Base-by-base conservation (phyloP, 2,329 filamentous ascomycete species). In the Rhytidhysteron rufulum region DNA sequence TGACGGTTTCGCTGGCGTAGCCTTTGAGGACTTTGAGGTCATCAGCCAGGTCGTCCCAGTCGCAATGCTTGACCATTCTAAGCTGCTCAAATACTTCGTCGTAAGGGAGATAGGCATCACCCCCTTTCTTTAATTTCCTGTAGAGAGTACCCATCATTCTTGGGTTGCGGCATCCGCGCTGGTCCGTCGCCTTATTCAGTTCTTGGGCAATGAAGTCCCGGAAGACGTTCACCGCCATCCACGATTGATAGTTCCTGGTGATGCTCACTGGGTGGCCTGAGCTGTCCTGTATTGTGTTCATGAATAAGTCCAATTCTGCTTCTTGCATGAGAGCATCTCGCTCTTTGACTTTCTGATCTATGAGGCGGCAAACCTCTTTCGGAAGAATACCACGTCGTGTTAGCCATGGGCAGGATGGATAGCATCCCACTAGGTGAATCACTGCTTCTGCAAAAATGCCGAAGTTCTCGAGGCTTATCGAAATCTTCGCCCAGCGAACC, bases 361-460 rank as follows among this genome's bases (percentile, higher is more conserved):
- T 48, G 4, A 55, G 35, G 3, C 36, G 20, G 2, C 22, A 40
- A 4, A 57, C 41, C 1, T 39, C 37, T 6, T 35, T 30, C 2
- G 51, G 42, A 0, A 57, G 40, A 3, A 22, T 20, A 6, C 13
- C 35, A 5, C 32, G 41, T 2, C 37, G 17, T 7, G 48, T 55
- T 8, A 40, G 37, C 44, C 53, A 59, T 7, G 48, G 46, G 48
- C 49, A 54, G 13, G 33, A 35, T 3, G 63, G 60, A 17, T 55
- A 50, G 1, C 48, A 43, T 37, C 65, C 62, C 2, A 55, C 51
- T 6, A 68, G 40, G 43, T 70, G 63, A 15, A 65, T 55, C 2
- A 66, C 49, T 11, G 60, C 53, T 36, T 69, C 66, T 5, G 57
- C 57, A 45, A 62, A 69, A 10, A 69, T 56, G 2, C 41, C 35